Base-by-base conservation (phyloP, 306 rosid species). In the Inga laurina region DNA sequence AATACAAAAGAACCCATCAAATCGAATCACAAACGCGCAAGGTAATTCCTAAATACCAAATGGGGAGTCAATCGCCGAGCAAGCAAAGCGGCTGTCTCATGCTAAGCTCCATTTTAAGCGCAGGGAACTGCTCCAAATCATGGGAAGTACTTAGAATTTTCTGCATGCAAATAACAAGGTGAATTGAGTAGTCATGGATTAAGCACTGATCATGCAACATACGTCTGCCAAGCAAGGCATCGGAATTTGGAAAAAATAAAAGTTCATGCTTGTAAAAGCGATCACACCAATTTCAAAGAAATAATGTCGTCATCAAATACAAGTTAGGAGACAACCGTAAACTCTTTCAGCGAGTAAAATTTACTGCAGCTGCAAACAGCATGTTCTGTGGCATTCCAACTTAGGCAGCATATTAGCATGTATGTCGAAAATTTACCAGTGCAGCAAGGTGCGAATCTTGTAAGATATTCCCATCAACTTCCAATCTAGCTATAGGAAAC, bases 21-120 rank as follows among this genome's bases (percentile, higher is more conserved):
- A 46, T 37, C 76, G 71, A 54, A 67, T 72, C 43, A 82, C 45
- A 49, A 52, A 16, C 65, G 71, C 85, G 62, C 81, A 43, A 0
- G 37, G 82, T 64, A 70, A 45, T 24, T 72, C 52, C 37, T 59
- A 67, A 44, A 56, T 74, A 39, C 73, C 48, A 45, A 56, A 80
- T 39, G 73, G 78, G 82, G 69, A 69, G 74, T 88, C 85, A 96
- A 79, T 96, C 99, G 82, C 99, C 99, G 35, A 94, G 89, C 57
- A 92, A 81, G 88, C 97, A 92, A 72, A 96, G 97, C 4, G 99
- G 98, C 79, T 94, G 97, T 79, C 97, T 94, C 94, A 92, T 94
- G 90, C 97, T 91, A 74, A 96, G 98, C 91, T 96, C 99, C 85
- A 88, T 81, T 86, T 94, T 94, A 39, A 96, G 97, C 62, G 86